These are phyloP conservation scores for Aphanomyces astaci DNA, from an alignment of 352 stramenopile genomes.

Conservation along the genomic window DNA sequence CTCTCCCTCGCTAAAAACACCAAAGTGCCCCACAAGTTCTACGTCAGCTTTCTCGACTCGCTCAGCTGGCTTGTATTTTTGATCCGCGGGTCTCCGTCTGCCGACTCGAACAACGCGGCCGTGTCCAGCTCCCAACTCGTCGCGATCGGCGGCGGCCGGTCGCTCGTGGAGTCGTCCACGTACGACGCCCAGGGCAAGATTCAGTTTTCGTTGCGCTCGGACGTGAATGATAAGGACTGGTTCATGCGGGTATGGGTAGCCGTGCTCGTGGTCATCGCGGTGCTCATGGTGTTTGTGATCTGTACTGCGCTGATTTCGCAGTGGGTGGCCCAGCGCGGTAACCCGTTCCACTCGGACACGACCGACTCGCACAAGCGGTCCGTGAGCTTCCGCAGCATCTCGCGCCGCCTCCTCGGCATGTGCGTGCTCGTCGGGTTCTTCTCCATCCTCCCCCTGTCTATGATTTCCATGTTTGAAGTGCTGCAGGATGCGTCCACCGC, in stretches of 20 bases:
- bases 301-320: background rate
- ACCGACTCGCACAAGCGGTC: slow-evolving; percentile 22
- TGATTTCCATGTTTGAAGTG: slow-evolving; percentile 59
- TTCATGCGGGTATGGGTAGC: slow-evolving; percentile 41
- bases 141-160: background rate
- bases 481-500: slow-evolving; percentile 35
- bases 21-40: slow-evolving; percentile 36
- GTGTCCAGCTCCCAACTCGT: background rate
- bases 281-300: slow-evolving; percentile 36
- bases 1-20: slow-evolving; percentile 55
- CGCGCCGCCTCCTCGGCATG: slow-evolving; percentile 44
- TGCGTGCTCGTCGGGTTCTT: slow-evolving; percentile 60
- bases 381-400: background rate
- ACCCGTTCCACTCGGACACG: background rate
- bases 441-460: slow-evolving; percentile 47
- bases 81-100: slow-evolving; percentile 28
- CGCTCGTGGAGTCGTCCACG: background rate
- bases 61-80: slow-evolving; percentile 68
- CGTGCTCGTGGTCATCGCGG: slow-evolving; percentile 37
- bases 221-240: slow-evolving; percentile 18
- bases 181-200: slow-evolving; percentile 14
- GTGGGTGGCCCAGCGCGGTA: background rate
- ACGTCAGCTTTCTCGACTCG: slow-evolving; percentile 61
- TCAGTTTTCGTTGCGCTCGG: slow-evolving; percentile 9
- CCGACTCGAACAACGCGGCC: background rate